These are phyloP conservation scores for Tarenaya hassleriana DNA, from an alignment of 345 rosid species.

Conservation along the genomic window DNA sequence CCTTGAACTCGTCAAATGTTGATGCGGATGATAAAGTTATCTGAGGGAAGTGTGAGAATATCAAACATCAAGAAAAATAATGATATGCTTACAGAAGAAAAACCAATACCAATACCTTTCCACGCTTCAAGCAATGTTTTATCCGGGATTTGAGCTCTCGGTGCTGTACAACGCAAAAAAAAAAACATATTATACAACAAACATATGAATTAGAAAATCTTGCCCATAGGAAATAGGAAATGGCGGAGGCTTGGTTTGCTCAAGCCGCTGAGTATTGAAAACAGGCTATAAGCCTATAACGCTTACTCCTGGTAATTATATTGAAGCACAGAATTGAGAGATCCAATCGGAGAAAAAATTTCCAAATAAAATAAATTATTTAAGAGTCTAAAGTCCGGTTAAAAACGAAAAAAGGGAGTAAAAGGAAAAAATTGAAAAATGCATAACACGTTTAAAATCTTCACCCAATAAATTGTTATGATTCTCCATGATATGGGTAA, in stretches of 20 bases:
- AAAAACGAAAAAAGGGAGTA: too few species aligned
- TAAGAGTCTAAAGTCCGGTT: too few species aligned
- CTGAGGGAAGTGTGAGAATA: slow-evolving; percentile 36
- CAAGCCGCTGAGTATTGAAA: too few species aligned
- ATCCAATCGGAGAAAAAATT: too few species aligned
- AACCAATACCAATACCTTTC: slow-evolving; percentile 56
- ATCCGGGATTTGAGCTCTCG: slow-evolving; percentile 69
- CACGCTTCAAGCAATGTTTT: slow-evolving; percentile 65
- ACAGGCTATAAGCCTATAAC: too few species aligned
- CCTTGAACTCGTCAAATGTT: slow-evolving; percentile 70
- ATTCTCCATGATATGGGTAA: slow-evolving; percentile 11
- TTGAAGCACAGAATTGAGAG: too few species aligned
- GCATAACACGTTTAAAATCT: background rate
- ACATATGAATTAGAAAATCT: slow-evolving; percentile 12
- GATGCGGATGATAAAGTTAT: slow-evolving; percentile 51
- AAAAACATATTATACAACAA: slow-evolving; percentile 13
- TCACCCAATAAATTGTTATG: slow-evolving; percentile 1
- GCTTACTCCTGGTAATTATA: too few species aligned
- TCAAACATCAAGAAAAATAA: slow-evolving; percentile 24
- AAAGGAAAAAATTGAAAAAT: too few species aligned
- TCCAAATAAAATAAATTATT: too few species aligned
- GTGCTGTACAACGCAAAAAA: slow-evolving; percentile 46
- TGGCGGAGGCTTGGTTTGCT: too few species aligned
- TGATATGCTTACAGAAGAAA: slow-evolving; percentile 1
- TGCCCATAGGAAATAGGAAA: too few species aligned